Conservation (phyloP, 2,329 filamentous ascomycete genomes). For the Fusarium piperis region DNA sequence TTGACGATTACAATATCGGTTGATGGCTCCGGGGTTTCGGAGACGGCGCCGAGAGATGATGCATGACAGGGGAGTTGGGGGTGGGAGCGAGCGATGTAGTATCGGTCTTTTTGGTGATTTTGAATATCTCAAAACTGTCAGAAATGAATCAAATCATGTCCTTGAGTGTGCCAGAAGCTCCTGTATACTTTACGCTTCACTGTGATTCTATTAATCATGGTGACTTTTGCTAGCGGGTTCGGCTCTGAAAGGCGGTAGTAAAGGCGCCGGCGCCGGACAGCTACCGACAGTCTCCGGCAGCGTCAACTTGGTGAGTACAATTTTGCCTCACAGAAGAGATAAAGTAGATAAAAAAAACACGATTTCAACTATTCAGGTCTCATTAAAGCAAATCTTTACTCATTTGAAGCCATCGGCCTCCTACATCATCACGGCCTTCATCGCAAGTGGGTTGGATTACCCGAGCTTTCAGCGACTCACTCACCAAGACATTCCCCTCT, state of each 20-base stretch:
- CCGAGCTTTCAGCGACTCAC: conserved; percentile 41
- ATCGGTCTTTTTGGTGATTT: conserved; percentile 9
- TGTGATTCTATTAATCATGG: background rate
- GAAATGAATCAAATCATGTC: too few relatives aligned
- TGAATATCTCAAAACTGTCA: background rate
- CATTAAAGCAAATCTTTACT: background rate
- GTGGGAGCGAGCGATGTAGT: background rate
- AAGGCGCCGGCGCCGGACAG: conserved; percentile 20
- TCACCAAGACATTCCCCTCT: conserved; percentile 9
- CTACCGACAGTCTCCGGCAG: conserved; percentile 17
- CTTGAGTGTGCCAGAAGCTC: too few relatives aligned
- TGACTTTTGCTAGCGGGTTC: conserved; percentile 1
- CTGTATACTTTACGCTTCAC: too few relatives aligned
- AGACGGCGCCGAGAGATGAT: conserved; percentile 17
- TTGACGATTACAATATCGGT: conserved; percentile 42
- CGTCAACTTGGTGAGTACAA: conserved; percentile 3
- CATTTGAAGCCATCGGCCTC: background rate
- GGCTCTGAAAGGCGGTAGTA: conserved; percentile 20
- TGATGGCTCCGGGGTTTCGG: conserved; percentile 34
- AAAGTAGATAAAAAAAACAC: background rate
- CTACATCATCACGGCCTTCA: background rate
- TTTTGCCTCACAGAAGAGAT: background rate
- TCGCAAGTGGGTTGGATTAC: conserved; percentile 38
- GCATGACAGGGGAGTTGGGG: conserved; percentile 1
- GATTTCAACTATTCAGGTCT: background rate